Evolutionary conservation across 495 filamentous ascomycete genomes (phyloP), one percentile per base, ranked within the genome.

Genomic region (Penicillium roqueforti): DNA sequence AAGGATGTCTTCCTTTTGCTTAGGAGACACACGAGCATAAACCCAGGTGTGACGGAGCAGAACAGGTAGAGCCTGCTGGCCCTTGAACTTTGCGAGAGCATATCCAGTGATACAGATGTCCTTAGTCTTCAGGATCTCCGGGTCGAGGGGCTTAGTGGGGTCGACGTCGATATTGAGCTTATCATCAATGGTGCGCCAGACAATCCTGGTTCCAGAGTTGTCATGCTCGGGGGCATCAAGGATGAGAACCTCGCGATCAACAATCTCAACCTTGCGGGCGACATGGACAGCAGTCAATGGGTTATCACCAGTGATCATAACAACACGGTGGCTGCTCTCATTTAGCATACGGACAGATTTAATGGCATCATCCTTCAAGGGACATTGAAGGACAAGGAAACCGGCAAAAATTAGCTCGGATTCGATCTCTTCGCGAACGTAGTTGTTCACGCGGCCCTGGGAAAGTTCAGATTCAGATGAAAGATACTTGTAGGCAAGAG

Each of bases 271-370:
- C 66, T 97, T 84, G 39, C 86, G 85, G 11, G 93, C 93, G 54
- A 99, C 93, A 66, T 99, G 92, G 22, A 93, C 88, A 58, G 93
- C 93, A 20, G 93, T 99, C 37, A 99, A 80, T 19, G 93, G 92
- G 65, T 99, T 99, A 71, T 99, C 93, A 62, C 93, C 93, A 43
- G 93, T 99, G 52, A 99, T 99, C 93, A 99, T 99, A 60, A 97
- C 88, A 51, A 95, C 89, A 58, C 93, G 90, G 74, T 99, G 93
- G 71, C 90, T 96, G 71, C 92, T 96, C 74, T 97, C 95, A 65
- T 96, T 99, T 52, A 99, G 80, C 93, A 99, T 97, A 41, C 85
- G 88, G 26, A 97, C 90, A 18, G 93, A 80, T 62, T 89, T 86
- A 73, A 91, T 89, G 19, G 93, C 93, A 70, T 99, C 93, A 16